Percentiles rank a stretch among this genome's conserved stretches.
phyloP scores from a whole-genome alignment of 352 stramenopile species.

The Phytopythium chamaehyphon region DNA sequence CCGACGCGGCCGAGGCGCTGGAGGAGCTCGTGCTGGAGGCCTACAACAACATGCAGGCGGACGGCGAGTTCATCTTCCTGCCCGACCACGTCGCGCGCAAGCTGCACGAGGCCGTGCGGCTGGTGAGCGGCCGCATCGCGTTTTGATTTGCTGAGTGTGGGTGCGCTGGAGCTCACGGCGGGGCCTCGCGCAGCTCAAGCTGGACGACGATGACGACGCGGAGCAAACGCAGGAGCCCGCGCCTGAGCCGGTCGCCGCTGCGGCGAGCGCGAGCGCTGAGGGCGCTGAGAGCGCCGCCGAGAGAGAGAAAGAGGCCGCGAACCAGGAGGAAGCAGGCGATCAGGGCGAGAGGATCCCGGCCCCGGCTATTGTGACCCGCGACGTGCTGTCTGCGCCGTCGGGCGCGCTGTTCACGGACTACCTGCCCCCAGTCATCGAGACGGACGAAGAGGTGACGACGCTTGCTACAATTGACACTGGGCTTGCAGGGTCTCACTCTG shows the following conservation, averaged over 20 bases:
- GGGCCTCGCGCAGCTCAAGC: conserved; percentile 11
- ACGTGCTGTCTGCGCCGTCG: conserved; percentile 9
- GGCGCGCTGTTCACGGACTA: conserved; percentile 29
- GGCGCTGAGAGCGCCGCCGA: too few relatives aligned
- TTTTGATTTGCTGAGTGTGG: conserved; percentile 9
- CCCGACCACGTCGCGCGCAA: conserved; percentile 61
- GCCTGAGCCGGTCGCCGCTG: conserved; percentile 1
- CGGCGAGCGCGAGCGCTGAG: not conserved
- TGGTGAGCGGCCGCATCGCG: conserved; percentile 33
- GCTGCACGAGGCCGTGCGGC: conserved; percentile 46
- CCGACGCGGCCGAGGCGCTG: conserved; percentile 37
- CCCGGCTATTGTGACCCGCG: not conserved
- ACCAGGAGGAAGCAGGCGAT: conserved; percentile 9
- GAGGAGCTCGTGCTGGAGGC: conserved; percentile 76
- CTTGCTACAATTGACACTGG: too few relatives aligned
- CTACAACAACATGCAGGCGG: conserved; percentile 83
- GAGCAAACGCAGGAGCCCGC: conserved; percentile 10
- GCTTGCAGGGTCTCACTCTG: not conserved
- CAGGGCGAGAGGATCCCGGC: conserved; percentile 23
- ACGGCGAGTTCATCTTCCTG: conserved; percentile 77
- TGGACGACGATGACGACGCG: conserved; percentile 15
- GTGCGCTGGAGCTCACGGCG: too few relatives aligned
- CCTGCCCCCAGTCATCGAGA: conserved; percentile 38
- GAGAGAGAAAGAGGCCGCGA: not conserved
- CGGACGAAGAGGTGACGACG: conserved; percentile 33